A percentile compares a stretch with the other conserved stretches of the same genome.
Evolutionary conservation across 768 basidiomycete genomes (phyloP).

Genomic region (Panus rudis): DNA sequence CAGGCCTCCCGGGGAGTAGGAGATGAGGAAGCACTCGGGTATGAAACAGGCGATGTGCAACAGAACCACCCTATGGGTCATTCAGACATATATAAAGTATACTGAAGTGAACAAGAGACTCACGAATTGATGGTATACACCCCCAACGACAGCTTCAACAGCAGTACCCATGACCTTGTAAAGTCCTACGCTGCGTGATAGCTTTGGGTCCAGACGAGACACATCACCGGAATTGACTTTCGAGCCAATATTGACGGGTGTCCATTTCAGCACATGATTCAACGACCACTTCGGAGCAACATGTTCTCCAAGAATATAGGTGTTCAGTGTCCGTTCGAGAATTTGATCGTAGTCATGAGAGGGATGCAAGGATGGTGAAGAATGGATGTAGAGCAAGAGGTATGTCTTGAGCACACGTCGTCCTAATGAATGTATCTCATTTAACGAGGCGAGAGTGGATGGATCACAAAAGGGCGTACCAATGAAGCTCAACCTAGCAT

Average conservation of each 20-base stretch:
- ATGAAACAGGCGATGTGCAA: slow-evolving; percentile 35
- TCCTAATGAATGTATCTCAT: slow-evolving; percentile 38
- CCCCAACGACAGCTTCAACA: slow-evolving; percentile 71
- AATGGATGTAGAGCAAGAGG: slow-evolving; percentile 63
- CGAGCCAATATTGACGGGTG: slow-evolving; percentile 38
- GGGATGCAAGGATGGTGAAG: slow-evolving; percentile 36
- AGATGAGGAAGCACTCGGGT: slow-evolving; percentile 34
- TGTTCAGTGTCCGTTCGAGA: slow-evolving; percentile 50
- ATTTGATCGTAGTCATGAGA: slow-evolving; percentile 55
- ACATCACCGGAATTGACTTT: slow-evolving; percentile 8
- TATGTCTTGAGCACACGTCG: slow-evolving; percentile 75
- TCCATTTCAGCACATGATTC: slow-evolving; percentile 70
- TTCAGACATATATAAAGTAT: not conserved
- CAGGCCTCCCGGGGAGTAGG: slow-evolving; percentile 20
- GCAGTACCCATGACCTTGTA: slow-evolving; percentile 75
- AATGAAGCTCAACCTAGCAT: slow-evolving; percentile 63
- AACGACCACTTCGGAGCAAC: slow-evolving; percentile 73
- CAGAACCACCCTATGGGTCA: slow-evolving; percentile 29
- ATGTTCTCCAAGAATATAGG: slow-evolving; percentile 65
- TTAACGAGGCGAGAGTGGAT: not conserved
- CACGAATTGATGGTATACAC: slow-evolving; percentile 76
- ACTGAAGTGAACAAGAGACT: slow-evolving; percentile 23
- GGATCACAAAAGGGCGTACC: slow-evolving; percentile 38
- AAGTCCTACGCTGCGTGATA: slow-evolving; percentile 44
- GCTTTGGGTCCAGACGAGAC: slow-evolving; percentile 1